Conservation (phyloP, 1,139 yeast species). For the Hansenula anomala region DNA sequence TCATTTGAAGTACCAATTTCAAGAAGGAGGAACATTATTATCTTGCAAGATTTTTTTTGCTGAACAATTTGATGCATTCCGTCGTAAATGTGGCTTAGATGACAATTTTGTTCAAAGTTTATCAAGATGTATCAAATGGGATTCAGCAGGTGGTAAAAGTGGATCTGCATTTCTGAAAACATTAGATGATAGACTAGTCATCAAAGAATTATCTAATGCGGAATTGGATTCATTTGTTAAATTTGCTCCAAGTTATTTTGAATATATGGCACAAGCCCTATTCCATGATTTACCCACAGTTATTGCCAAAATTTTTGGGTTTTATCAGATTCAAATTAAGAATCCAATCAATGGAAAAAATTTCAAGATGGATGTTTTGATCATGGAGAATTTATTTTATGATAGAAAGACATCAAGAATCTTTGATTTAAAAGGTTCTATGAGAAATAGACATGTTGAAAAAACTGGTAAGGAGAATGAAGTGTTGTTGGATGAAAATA, state of each 20-base stretch:
- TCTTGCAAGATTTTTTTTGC: slow-evolving; percentile 94
- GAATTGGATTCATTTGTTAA: slow-evolving; percentile 92
- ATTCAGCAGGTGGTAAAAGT: slow-evolving; percentile 93
- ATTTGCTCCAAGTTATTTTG: slow-evolving; percentile 95
- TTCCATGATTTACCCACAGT: slow-evolving; percentile 95
- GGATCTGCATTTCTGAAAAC: slow-evolving; percentile 94
- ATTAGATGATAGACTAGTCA: slow-evolving; percentile 80
- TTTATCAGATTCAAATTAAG: slow-evolving; percentile 86
- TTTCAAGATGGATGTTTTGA: slow-evolving; percentile 83
- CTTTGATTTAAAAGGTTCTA: slow-evolving; percentile 94
- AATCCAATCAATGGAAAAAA: slow-evolving; percentile 72
- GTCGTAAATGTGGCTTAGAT: slow-evolving; percentile 77
- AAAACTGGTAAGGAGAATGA: slow-evolving; percentile 96
- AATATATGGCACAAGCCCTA: slow-evolving; percentile 91
- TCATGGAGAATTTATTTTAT: slow-evolving; percentile 94
- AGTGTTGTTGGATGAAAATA: slow-evolving; percentile 90
- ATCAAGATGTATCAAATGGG: slow-evolving; percentile 93
- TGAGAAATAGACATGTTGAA: slow-evolving; percentile 95
- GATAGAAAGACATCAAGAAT: slow-evolving; percentile 79
- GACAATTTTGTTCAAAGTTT: slow-evolving; percentile 81
- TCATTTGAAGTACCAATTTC: slow-evolving; percentile 87
- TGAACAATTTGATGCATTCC: slow-evolving; percentile 93
- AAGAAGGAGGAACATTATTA: slow-evolving; percentile 75
- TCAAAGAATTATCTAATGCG: slow-evolving; percentile 81
- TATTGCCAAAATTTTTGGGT: slow-evolving; percentile 90